Percentiles rank a stretch among this genome's conserved stretches.
phyloP scores from a whole-genome alignment of 1,284 basidiomycete species.

The Stygiomarasmius scandens region DNA sequence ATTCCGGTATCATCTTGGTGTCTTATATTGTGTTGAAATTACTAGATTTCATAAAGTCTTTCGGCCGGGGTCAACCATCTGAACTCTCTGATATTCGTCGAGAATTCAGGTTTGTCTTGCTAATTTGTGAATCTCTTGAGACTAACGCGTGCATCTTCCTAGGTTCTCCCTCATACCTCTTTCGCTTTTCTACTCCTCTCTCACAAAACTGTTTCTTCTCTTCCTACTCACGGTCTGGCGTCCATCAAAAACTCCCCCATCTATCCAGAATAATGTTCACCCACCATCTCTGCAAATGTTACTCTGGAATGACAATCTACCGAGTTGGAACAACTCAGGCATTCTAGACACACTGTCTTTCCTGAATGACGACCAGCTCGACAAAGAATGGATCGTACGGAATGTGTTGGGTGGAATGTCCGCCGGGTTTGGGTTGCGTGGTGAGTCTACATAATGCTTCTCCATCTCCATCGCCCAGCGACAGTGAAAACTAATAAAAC shows the following conservation, averaged over 20 bases:
- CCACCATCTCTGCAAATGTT: slow-evolving; percentile 15
- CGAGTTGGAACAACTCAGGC: slow-evolving; percentile 29
- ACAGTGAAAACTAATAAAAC: neutral
- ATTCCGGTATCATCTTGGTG: slow-evolving; percentile 61
- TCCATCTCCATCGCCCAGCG: neutral
- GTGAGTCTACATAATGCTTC: slow-evolving; percentile 28
- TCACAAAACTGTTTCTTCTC: slow-evolving; percentile 85
- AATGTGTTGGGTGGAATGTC: slow-evolving; percentile 87
- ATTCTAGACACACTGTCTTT: slow-evolving; percentile 45
- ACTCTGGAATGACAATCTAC: slow-evolving; percentile 6
- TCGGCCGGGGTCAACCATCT: neutral
- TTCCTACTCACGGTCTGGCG: slow-evolving; percentile 85
- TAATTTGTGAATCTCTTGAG: neutral
- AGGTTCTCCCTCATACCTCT: slow-evolving; percentile 79
- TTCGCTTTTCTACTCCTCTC: slow-evolving; percentile 83
- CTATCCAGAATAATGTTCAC: neutral
- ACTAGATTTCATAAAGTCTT: slow-evolving; percentile 27
- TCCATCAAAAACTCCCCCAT: slow-evolving; percentile 37
- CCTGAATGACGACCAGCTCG: slow-evolving; percentile 68
- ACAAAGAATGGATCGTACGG: slow-evolving; percentile 84
- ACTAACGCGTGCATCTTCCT: slow-evolving; percentile 9
- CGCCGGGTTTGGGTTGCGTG: slow-evolving; percentile 51
- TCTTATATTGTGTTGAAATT: slow-evolving; percentile 54
- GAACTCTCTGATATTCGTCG: slow-evolving; percentile 55
- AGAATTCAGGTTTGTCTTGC: slow-evolving; percentile 52